Base-by-base conservation (phyloP, 2,329 filamentous ascomycete species). In the Rutstroemia sydowiana region DNA sequence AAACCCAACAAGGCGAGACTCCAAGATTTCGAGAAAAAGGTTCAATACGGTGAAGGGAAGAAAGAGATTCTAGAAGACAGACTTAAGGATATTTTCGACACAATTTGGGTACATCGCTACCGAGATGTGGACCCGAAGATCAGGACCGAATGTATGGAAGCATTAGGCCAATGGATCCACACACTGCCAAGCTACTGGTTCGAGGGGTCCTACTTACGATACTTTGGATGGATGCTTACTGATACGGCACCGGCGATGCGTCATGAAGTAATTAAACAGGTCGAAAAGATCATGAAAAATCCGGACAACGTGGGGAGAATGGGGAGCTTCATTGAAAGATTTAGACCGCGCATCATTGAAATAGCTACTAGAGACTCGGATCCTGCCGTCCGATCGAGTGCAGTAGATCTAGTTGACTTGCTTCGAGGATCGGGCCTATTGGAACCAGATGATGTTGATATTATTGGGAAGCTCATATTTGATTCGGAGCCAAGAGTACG, bases 221-320 rank as follows among this genome's bases (percentile, higher is more conserved):
- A 98, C 64, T 75, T 98, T 5, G 93, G 93, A 48, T 98, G 93
- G 93, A 84, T 95, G 64, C 76, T 98, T 28, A 95, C 91, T 4
- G 93, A 98, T 66, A 78, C 83, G 3, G 77, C 84, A 55, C 75
- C 84, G 1, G 72, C 82, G 8, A 91, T 88, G 20, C 81, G 93
- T 49, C 78, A 85, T n/a, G 90, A 95, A 67, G 89, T 95, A 2
- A 71, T 98, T 39, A 88, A 84, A 63, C 90, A 97, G 67, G 75
- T 98, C 13, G 76, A 81, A 20, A 83, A 80, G 52, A 77, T 98
- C 5, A 92, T 95, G 70, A 85, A 83, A 63, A 83, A 88, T 53
- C 84, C 88, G 58, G 82, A 90, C 48, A 89, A 89, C 65, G 81
- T 95, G 58, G 76, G 75, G 41, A 79, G 80, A 1, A 74, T 98